phyloP scores from a whole-genome alignment of 169 alveolate species.

The Plasmodium cynomolgi region DNA sequence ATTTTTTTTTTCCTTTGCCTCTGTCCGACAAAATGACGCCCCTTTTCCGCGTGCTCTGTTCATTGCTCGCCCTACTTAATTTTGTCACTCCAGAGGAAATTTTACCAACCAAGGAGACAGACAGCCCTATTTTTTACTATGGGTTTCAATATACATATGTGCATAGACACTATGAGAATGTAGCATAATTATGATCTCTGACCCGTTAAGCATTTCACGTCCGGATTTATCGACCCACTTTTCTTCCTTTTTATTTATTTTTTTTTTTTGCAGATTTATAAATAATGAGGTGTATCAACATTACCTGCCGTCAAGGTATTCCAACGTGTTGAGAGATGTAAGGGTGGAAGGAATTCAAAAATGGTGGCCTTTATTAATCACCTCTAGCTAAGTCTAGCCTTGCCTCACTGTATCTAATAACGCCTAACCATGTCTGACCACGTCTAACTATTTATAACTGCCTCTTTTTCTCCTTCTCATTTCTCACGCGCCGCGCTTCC shows the following conservation, averaged over 20 bases:
- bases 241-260: not conserved
- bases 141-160: slow-evolving; percentile 39
- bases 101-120: slow-evolving; percentile 30
- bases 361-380: not conserved
- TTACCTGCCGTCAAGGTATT: slow-evolving; percentile 61
- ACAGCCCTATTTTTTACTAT: slow-evolving; percentile 62
- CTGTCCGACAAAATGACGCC: not conserved
- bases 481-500: not conserved
- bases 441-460: not conserved
- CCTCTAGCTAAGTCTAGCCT: not conserved
- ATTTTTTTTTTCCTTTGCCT: not conserved
- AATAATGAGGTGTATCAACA: slow-evolving; percentile 71
- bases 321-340: slow-evolving; percentile 45
- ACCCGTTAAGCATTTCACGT: not conserved
- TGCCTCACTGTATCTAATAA: not conserved
- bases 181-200: not conserved
- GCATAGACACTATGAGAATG: not conserved
- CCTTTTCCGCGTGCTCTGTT: not conserved
- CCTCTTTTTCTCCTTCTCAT: not conserved
- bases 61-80: slow-evolving; percentile 20
- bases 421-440: not conserved
- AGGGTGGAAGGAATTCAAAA: not conserved
- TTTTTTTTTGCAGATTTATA: slow-evolving; percentile 50
- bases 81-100: slow-evolving; percentile 20
- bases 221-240: not conserved